Evolutionary conservation across 208 protist genomes (phyloP).

Genomic region (Acanthamoeba healyi): DNA sequence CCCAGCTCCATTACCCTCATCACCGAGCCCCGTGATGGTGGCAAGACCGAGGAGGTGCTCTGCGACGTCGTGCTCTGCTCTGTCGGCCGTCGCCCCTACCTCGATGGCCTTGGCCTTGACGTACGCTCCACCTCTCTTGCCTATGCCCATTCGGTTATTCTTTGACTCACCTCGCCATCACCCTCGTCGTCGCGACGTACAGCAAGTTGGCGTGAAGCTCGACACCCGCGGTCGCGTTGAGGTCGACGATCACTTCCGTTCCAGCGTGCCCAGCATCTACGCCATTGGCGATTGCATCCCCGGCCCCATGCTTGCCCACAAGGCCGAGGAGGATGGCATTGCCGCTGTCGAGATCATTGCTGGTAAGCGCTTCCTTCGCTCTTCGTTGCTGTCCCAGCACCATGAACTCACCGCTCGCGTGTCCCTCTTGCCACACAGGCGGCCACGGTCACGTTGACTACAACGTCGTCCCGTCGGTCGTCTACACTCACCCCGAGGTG

Average conservation of each 20-base stretch:
- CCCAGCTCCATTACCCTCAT: conserved; percentile 90
- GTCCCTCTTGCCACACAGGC: conserved; percentile 77
- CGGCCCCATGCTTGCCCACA: conserved; percentile 99
- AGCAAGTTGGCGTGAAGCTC: conserved; percentile 94
- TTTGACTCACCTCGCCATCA: not conserved
- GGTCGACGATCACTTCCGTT: conserved; percentile 96
- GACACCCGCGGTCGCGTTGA: conserved; percentile 94
- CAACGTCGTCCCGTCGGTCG: conserved; percentile 97
- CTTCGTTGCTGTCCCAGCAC: not conserved
- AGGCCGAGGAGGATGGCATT: conserved; percentile 99
- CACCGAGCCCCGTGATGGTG: conserved; percentile 94
- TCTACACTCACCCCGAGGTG: conserved; percentile 99
- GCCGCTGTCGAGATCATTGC: conserved; percentile 94
- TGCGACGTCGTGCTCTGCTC: conserved; percentile 97
- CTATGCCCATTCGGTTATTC: not conserved
- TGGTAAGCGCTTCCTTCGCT: not conserved
- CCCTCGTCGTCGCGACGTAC: not conserved
- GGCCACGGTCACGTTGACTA: conserved; percentile 97
- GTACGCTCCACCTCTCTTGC: conserved; percentile 13
- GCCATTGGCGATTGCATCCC: conserved; percentile 99
- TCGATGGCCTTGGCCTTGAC: conserved; percentile 95
- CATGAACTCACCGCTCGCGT: no score
- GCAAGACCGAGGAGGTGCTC: conserved; percentile 77
- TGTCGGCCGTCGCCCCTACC: conserved; percentile 97
- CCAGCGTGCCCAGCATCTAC: conserved; percentile 96